Evolutionary conservation across 257 asterid genomes (phyloP), one percentile per base, ranked within the genome.

Genomic region (Misopates orontium): DNA sequence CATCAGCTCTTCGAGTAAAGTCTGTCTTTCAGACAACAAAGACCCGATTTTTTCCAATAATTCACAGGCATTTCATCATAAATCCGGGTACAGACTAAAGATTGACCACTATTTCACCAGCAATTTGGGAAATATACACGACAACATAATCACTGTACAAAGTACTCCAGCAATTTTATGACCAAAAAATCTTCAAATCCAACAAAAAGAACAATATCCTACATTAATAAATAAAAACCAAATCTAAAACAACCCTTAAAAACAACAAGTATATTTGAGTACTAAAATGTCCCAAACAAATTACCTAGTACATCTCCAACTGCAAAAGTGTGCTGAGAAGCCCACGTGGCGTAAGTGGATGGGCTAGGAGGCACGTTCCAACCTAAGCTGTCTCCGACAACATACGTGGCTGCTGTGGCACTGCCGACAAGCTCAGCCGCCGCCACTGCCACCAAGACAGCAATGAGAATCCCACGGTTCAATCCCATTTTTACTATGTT

Each of bases 271-370:
- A 5, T 9, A 0, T 24, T n/a, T n/a, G n/a, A 14, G 18, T 58
- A 25, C 2, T 14, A 32, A n/a, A n/a, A n/a, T n/a, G n/a, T n/a
- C n/a, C n/a, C n/a, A n/a, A n/a, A n/a, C n/a, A n/a, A n/a, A n/a
- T n/a, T 72, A 87, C 95, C 85, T 16, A 87, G 69, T 69, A 66
- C 39, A 71, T 87, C 95, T 18, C 84, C 89, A 44, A 57, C 71
- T 12, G 15, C 23, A 48, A 82, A 80, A 66, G 28, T 52, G 52
- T 77, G 78, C 44, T 52, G 82, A 44, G 88, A 45, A 59, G 95
- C 85, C 84, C 82, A 87, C 55, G 52, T 39, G 68, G 83, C 8
- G 76, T 75, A 87, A 45, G 28, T 8, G 32, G 65, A 2, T 53
- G 82, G 73, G 23, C 32, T 69, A 3, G 56, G 24, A 10, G 95